Conservation (phyloP, 805 yeast species). For the Ogataea ganodermae region DNA sequence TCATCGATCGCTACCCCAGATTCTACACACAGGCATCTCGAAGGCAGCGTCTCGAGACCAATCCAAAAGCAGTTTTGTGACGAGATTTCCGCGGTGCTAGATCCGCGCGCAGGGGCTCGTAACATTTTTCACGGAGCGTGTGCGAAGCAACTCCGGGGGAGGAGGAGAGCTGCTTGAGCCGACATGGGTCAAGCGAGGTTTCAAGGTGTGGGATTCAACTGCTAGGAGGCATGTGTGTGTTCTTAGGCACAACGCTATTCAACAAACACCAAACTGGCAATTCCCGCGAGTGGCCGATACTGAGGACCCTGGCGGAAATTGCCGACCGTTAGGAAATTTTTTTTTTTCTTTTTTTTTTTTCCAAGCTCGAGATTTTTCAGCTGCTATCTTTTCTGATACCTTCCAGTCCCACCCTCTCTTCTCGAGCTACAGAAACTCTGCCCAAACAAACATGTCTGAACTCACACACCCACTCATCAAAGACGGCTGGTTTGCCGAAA, state of each 20-base stretch:
- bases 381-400: background rate
- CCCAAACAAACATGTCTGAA: slow-evolving; percentile 25
- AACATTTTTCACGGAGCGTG: background rate
- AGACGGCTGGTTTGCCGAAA: slow-evolving; percentile 97
- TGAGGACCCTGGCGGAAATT: background rate
- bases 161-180: no score
- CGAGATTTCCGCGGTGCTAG: slow-evolving; percentile 10
- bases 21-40: background rate
- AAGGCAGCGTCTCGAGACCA: background rate
- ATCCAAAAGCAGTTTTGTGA: slow-evolving; percentile 7
- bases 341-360: background rate
- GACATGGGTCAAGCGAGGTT: no score
- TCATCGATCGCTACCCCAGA: slow-evolving; percentile 5
- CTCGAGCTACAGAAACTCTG: background rate
- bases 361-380: background rate
- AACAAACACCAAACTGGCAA: no score
- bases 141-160: background rate
- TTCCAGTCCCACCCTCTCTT: background rate
- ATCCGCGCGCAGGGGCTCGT: slow-evolving; percentile 1
- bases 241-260: no score
- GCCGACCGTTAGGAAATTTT: background rate
- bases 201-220: no score
- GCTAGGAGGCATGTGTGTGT: no score
- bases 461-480: slow-evolving; percentile 58
- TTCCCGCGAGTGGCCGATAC: no score